A percentile compares a stretch with the other conserved stretches of the same genome.
Conservation (phyloP, 441 rosid genomes). For the Rhodomyrtus psidioides region DNA sequence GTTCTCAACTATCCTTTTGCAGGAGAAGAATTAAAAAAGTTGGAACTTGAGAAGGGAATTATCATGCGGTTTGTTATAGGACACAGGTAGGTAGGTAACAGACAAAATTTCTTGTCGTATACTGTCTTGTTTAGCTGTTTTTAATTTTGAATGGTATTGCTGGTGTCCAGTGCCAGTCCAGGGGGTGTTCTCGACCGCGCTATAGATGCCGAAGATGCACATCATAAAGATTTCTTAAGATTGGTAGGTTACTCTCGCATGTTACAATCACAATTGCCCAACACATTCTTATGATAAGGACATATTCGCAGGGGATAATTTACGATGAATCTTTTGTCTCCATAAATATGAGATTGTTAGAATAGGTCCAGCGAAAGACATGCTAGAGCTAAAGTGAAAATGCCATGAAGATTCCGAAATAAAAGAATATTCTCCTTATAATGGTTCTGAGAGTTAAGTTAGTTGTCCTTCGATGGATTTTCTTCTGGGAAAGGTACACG, state of each 20-base stretch:
- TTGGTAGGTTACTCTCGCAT: slow-evolving; percentile 39
- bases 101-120: background rate
- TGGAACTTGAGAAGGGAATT: slow-evolving; percentile 84
- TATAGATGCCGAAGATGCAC: slow-evolving; percentile 75
- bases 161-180: slow-evolving; percentile 52
- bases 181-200: slow-evolving; percentile 85
- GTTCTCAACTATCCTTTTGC: slow-evolving; percentile 5
- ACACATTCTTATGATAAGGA: background rate
- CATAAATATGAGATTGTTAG: background rate
- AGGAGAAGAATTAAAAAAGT: slow-evolving; percentile 64
- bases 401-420: background rate
- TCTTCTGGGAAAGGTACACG: background rate
- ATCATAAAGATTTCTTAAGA: slow-evolving; percentile 71
- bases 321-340: background rate
- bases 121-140: background rate
- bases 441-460: background rate
- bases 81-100: slow-evolving; percentile 49
- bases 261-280: background rate
- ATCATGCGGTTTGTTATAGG: slow-evolving; percentile 88
- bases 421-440: background rate
- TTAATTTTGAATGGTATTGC: background rate
- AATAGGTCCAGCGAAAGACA: background rate
- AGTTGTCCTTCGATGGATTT: background rate
- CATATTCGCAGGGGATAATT: background rate
- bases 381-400: background rate